A percentile compares a stretch with the other conserved stretches of the same genome.
Evolutionary conservation across 2,329 filamentous ascomycete genomes (phyloP).

Genomic region (Hymenoscyphus fructigenus): DNA sequence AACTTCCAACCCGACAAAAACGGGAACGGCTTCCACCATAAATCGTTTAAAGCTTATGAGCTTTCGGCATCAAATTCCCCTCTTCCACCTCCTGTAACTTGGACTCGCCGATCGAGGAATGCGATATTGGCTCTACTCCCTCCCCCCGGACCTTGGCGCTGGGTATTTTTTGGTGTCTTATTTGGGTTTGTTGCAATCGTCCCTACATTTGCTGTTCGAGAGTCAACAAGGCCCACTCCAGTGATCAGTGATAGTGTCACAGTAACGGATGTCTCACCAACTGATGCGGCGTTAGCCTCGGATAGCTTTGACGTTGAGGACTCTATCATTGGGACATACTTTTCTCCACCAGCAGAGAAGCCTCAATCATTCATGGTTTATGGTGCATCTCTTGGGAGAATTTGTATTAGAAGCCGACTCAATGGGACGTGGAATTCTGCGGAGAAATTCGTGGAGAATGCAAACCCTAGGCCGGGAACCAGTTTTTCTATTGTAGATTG

Average conservation of each 20-base stretch:
- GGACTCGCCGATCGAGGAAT: not conserved
- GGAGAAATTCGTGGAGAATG: not conserved
- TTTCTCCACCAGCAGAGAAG: not conserved
- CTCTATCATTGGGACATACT: not conserved
- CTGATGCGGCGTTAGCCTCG: not conserved
- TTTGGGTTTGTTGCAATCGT: not conserved
- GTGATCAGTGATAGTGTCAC: not conserved
- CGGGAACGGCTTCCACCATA: not conserved
- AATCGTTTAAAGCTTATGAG: not conserved
- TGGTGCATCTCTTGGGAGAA: not conserved
- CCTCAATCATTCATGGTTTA: conserved; percentile 9
- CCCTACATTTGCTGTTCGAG: not conserved
- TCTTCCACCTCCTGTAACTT: not conserved
- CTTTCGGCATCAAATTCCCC: not conserved
- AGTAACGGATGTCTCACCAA: not conserved
- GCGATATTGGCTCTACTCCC: not conserved
- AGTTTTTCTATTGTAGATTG: conserved; percentile 5
- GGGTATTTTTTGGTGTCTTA: not conserved
- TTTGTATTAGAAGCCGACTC: conserved; percentile 9
- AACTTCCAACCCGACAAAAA: not conserved
- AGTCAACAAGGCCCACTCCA: not conserved
- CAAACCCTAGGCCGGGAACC: not conserved
- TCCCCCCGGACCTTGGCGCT: not conserved
- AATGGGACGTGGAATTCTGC: not conserved
- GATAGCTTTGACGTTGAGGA: not conserved